A percentile compares a stretch with the other conserved stretches of the same genome.
Conservation (phyloP, 1,284 basidiomycete genomes). For the Pseudozyma flocculosa region DNA sequence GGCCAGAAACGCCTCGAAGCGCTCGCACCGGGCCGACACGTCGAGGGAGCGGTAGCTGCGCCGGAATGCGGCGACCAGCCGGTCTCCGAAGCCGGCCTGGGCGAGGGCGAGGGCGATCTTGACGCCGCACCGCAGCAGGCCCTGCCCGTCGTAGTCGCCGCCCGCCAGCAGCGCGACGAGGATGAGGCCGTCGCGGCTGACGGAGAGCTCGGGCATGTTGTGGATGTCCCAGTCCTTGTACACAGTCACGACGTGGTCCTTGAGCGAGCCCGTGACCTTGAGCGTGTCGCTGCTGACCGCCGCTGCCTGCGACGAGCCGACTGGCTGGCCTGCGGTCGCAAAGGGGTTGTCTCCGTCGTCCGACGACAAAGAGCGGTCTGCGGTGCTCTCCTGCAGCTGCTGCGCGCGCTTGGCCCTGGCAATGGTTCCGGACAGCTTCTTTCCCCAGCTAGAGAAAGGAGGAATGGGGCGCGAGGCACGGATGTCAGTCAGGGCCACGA, state of each 20-base stretch:
- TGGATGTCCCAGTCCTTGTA: slow-evolving; percentile 7
- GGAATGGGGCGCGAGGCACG: too few species aligned
- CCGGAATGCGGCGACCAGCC: slow-evolving; percentile 65
- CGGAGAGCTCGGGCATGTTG: slow-evolving; percentile 25
- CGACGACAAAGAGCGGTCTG: too few species aligned
- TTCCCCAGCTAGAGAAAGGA: slow-evolving; percentile 14
- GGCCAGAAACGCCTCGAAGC: slow-evolving; percentile 18
- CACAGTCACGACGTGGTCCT: slow-evolving; percentile 13
- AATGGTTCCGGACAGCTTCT: slow-evolving; percentile 22
- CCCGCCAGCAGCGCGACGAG: slow-evolving; percentile 82
- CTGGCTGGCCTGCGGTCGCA: too few species aligned
- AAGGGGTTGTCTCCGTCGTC: too few species aligned
- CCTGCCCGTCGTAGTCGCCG: slow-evolving; percentile 75
- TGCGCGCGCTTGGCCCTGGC: slow-evolving; percentile 7
- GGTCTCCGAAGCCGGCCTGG: slow-evolving; percentile 58
- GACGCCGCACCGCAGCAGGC: slow-evolving; percentile 39
- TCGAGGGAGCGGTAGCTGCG: slow-evolving; percentile 9
- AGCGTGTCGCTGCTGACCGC: too few species aligned
- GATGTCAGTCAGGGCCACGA: too few species aligned
- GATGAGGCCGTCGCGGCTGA: slow-evolving; percentile 75
- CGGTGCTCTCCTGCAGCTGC: too few species aligned
- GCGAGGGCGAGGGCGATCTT: slow-evolving; percentile 61
- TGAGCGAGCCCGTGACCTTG: slow-evolving; percentile 15
- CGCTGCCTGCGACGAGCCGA: too few species aligned
- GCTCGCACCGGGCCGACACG: background rate